Evolutionary conservation across 2,329 filamentous ascomycete genomes (phyloP), one percentile per base, ranked within the genome.

Genomic region (Domatiomyces globalis): DNA sequence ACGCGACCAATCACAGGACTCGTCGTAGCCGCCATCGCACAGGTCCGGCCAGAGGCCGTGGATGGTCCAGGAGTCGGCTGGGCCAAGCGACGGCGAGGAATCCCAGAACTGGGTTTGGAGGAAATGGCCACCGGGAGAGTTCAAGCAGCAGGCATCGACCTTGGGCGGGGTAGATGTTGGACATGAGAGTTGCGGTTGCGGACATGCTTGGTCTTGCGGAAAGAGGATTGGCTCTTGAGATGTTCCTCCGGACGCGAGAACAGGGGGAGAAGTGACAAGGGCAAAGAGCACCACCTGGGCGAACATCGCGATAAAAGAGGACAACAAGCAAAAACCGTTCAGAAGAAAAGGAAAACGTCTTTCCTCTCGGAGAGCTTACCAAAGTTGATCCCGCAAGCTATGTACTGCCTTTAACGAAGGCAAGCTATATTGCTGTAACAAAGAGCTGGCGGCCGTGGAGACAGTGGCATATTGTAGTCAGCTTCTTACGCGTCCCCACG

Each of bases 71-170:
- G 78, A 81, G 62, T 86, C 76, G 48, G 66, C 67, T 1, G 84
- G 83, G 0, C 85, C 83, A 3, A 79, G 76, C 1, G 74, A 69
- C 1, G 83, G 83, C 52, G 75, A 63, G 0, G 79, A 76, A 62
- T 88, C 84, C 84, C 84, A 88, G 68, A 88, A 87, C 60, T 88
- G 84, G 1, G 85, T 87, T 65, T 80, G 78, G 4, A 87, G 73
- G 45, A 88, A 68, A 55, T 85, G 77, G 6, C 85, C 85, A 3
- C 83, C 80, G 0, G 84, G 84, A 19, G 78, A 73, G 61, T 84
- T 84, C 70, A 87, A 84, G 67, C 85, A 88, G 70, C 85, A 88
- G 5, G 80, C 76, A 61, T 87, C 73, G 48, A 58, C 52, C 27
- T 54, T 50, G 19, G 46, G 49, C 4, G 56, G 49, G 18, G 51